Conservation (phyloP, 768 basidiomycete genomes). For the Lentinula boryana region DNA sequence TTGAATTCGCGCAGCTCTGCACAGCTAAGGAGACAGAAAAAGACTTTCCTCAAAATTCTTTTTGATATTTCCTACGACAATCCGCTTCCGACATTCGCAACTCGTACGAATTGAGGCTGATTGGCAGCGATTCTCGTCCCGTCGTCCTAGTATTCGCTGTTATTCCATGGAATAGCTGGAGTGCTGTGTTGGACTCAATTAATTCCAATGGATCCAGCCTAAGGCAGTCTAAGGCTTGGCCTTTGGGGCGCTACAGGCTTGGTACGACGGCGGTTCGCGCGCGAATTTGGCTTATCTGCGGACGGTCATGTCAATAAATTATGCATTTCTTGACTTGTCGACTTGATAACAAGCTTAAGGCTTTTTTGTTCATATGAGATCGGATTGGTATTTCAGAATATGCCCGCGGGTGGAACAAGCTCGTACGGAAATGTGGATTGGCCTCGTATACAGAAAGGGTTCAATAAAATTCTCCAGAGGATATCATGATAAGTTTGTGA, state of each 20-base stretch:
- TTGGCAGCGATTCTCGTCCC: not conserved
- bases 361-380: not conserved
- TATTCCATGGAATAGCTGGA: too few relatives aligned
- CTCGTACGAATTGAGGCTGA: not conserved
- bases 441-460: too few relatives aligned
- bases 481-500: too few relatives aligned
- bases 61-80: not conserved
- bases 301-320: too few relatives aligned
- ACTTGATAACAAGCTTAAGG: too few relatives aligned
- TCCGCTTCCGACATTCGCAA: not conserved
- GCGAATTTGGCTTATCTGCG: not conserved
- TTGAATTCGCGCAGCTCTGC: not conserved
- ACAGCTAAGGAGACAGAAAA: not conserved
- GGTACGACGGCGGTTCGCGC: not conserved
- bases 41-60: not conserved
- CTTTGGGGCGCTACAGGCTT: not conserved
- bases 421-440: too few relatives aligned
- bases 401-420: too few relatives aligned
- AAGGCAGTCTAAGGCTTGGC: not conserved
- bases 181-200: too few relatives aligned
- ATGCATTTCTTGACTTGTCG: not conserved
- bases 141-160: too few relatives aligned
- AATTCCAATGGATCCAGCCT: too few relatives aligned
- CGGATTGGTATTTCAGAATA: not conserved
- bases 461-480: too few relatives aligned